Conservation (phyloP, 2,329 filamentous ascomycete species). For the Alternaria arborescens region DNA sequence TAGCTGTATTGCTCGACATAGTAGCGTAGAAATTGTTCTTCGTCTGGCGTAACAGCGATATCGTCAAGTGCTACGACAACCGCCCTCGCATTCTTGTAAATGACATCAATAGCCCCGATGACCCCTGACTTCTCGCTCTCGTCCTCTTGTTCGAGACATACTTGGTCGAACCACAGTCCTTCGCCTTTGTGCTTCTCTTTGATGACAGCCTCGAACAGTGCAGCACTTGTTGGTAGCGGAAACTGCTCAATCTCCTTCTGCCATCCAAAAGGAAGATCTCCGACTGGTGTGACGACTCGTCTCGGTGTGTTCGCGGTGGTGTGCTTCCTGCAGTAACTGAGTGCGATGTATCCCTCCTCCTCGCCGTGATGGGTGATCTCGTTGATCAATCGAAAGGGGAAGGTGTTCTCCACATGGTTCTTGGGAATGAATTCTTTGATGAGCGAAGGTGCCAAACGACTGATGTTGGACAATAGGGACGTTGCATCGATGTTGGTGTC, state of each 20-base stretch:
- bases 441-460: constrained; percentile 38
- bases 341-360: constrained; percentile 52
- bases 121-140: constrained; percentile 51
- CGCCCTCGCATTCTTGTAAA: constrained; percentile 53
- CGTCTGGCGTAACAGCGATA: constrained; percentile 45
- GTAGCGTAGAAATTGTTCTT: constrained; percentile 48
- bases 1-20: constrained; percentile 52
- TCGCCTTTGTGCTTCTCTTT: constrained; percentile 50
- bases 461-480: constrained; percentile 38
- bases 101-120: constrained; percentile 54
- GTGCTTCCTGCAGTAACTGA: constrained; percentile 55
- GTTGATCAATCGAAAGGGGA: constrained; percentile 52
- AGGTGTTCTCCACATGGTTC: constrained; percentile 23
- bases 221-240: constrained; percentile 50
- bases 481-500: constrained; percentile 28
- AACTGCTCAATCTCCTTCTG: constrained; percentile 46
- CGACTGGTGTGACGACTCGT: constrained; percentile 33
- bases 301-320: constrained; percentile 35
- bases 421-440: constrained; percentile 45
- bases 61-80: constrained; percentile 56
- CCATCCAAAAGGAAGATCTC: constrained; percentile 48
- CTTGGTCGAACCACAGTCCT: constrained; percentile 58
- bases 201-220: constrained; percentile 54
- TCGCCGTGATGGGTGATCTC: constrained; percentile 43
- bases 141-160: constrained; percentile 55